A percentile compares a stretch with the other conserved stretches of the same genome.
Conservation (phyloP, 768 basidiomycete genomes). For the Xerocomus spinulosus region DNA sequence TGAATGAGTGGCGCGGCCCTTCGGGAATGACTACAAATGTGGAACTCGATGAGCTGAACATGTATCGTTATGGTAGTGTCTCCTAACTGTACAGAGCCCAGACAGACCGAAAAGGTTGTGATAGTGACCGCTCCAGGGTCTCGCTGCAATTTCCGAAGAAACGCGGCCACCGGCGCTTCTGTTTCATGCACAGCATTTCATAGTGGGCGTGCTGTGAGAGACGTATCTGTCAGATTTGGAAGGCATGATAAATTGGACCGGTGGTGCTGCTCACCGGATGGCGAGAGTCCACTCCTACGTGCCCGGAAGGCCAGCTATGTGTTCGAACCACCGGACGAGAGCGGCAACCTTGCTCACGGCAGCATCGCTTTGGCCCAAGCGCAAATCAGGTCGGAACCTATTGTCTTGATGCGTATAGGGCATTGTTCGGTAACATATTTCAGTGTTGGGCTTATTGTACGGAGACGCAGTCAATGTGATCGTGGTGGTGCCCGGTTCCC, state of each 20-base stretch:
- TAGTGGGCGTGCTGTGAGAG: constrained; percentile 7
- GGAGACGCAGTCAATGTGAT: constrained; percentile 64
- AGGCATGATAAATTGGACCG: constrained; percentile 3
- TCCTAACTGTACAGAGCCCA: constrained; percentile 10
- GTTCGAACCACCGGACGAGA: constrained; percentile 68
- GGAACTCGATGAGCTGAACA: constrained; percentile 8
- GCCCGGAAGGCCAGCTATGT: constrained; percentile 55
- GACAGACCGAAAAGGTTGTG: constrained; percentile 17
- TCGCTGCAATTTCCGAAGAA: constrained; percentile 25
- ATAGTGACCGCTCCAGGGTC: constrained; percentile 15
- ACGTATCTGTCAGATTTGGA: constrained; percentile 10
- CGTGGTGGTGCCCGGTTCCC: constrained; percentile 42
- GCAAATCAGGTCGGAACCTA: constrained; percentile 63
- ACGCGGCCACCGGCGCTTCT: constrained; percentile 22
- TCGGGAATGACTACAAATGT: constrained; percentile 8
- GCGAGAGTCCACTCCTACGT: constrained; percentile 6
- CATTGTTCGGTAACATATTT: constrained; percentile 79
- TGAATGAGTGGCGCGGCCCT: constrained; percentile 4
- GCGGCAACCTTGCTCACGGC: constrained; percentile 62
- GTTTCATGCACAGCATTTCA: constrained; percentile 23
- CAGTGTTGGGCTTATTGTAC: constrained; percentile 52
- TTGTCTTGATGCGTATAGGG: constrained; percentile 57
- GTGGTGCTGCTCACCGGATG: constrained; percentile 14
- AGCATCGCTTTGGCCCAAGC: constrained; percentile 65
- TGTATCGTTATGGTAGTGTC: constrained; percentile 15